Evolutionary conservation across 1,284 basidiomycete species (phyloP), one percentile per base, ranked within the genome.

Genomic region (Heterobasidion annosum): DNA sequence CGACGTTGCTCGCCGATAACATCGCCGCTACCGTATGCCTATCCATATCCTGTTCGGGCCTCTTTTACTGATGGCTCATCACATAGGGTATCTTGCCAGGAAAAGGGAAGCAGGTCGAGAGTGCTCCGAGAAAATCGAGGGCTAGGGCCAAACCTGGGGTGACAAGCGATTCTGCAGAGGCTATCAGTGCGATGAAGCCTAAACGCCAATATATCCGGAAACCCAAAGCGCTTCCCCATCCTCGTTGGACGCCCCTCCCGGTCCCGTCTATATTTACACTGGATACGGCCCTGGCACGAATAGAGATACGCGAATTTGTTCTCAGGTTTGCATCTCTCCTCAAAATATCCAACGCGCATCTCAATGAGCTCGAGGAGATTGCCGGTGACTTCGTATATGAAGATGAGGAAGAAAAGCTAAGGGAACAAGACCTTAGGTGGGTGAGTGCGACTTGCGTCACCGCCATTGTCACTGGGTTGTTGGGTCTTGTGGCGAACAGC

Each of bases 261-360:
- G 65, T 88, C 12, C 69, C 71, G 1, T 73, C 73, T 8, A 59
- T 63, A 34, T 67, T 88, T 5, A 68, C 71, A 10, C 68, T 71
- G 34, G 61, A 70, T 1, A 74, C 80, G 45, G 79, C 76, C 0
- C 74, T 85, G 58, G 71, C 76, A 42, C 81, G 88, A 4, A 77
- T 90, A 52, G 72, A 79, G 59, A 82, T 90, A 50, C 81, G 88
- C 56, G 88, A 90, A 67, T 91, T 88, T 64, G 63, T 79, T 7
- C 64, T 86, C 43, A 76, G 88, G 34, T 91, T 91, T 61, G 72
- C 74, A 2, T 67, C 71, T 32, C 58, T 77, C 8, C 67, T 85
- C 58, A 75, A 79, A 18, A 71, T 88, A 9, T 71, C 77, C 1
- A 80, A 78, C 51, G 58, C 67, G 1, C 73, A 82, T 57, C 63